Evolutionary conservation across 2,329 filamentous ascomycete species (phyloP).

Genomic region (Catunica adiposa): DNA sequence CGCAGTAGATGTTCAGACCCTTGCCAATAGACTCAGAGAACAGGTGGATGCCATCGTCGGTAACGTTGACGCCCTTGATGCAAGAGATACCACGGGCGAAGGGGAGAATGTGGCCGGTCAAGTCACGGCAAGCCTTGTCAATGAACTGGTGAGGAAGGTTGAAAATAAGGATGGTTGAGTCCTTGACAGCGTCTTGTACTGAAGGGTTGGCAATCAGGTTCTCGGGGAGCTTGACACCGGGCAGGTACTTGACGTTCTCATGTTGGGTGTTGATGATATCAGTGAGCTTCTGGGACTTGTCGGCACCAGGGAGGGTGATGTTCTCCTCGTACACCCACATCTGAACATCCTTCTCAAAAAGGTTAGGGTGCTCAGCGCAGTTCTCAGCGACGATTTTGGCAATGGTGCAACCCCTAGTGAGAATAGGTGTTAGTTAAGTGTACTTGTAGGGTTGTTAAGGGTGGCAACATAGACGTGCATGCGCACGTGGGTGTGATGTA

Average conservation of each 20-base stretch:
- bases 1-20: slow-evolving; percentile 86
- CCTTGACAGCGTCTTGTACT: slow-evolving; percentile 60
- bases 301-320: slow-evolving; percentile 50
- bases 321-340: slow-evolving; percentile 99
- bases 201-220: slow-evolving; percentile 79
- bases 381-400: slow-evolving; percentile 95
- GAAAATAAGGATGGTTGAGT: slow-evolving; percentile 82
- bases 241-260: slow-evolving; percentile 97
- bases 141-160: slow-evolving; percentile 97
- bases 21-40: slow-evolving; percentile 93
- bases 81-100: slow-evolving; percentile 90
- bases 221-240: slow-evolving; percentile 62
- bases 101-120: slow-evolving; percentile 77
- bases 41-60: slow-evolving; percentile 66
- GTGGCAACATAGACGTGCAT: neutral
- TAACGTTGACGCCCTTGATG: slow-evolving; percentile 94
- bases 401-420: slow-evolving; percentile 79
- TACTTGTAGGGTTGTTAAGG: neutral
- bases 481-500: neutral
- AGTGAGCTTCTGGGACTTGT: slow-evolving; percentile 71
- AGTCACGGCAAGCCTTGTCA: slow-evolving; percentile 62
- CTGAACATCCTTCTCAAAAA: slow-evolving; percentile 81
- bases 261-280: slow-evolving; percentile 77
- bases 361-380: slow-evolving; percentile 53
- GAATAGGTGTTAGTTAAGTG: slow-evolving; percentile 5